Evolutionary conservation across 139 green algal genomes (phyloP).

Genomic region (Auxenochlorella pyrenoidosa): DNA sequence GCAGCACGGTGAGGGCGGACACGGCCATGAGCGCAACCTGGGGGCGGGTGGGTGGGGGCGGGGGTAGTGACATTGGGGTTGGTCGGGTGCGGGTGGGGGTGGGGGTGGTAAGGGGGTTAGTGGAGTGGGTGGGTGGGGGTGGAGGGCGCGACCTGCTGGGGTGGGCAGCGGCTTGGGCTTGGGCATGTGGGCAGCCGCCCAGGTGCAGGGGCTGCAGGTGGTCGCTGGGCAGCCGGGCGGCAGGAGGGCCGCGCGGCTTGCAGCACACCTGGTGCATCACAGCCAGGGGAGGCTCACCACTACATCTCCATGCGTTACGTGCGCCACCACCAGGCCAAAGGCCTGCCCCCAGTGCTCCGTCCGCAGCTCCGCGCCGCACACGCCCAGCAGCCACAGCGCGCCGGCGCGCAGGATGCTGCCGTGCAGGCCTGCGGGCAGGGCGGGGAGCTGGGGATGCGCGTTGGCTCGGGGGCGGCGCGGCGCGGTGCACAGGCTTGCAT

Average conservation of each 20-base stretch:
- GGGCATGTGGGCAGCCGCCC: no score
- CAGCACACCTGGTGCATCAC: no score
- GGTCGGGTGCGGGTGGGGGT: no score
- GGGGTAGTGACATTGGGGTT: no score
- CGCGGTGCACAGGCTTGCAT: no score
- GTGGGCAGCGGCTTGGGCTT: no score
- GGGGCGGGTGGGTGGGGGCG: background rate
- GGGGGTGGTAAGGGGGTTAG: no score
- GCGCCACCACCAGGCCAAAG: constrained; percentile 53
- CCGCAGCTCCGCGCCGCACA: constrained; percentile 72
- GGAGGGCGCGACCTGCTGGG: no score
- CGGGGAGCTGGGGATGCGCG: background rate
- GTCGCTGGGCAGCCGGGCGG: no score
- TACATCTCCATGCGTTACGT: constrained; percentile 65
- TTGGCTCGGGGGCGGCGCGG: no score
- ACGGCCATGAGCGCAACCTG: constrained; percentile 68
- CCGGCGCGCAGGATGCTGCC: constrained; percentile 62
- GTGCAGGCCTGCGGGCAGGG: constrained; percentile 20
- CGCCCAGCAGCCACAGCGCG: constrained; percentile 81
- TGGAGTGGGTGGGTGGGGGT: background rate
- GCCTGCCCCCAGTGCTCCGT: constrained; percentile 60
- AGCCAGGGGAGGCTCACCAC: constrained; percentile 56
- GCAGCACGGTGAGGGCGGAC: constrained; percentile 60
- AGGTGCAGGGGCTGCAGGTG: no score
- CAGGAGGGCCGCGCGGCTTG: no score